A percentile compares a stretch with the other conserved stretches of the same genome.
Conservation (phyloP, 352 stramenopile species). For the Pythium dissotocum region DNA sequence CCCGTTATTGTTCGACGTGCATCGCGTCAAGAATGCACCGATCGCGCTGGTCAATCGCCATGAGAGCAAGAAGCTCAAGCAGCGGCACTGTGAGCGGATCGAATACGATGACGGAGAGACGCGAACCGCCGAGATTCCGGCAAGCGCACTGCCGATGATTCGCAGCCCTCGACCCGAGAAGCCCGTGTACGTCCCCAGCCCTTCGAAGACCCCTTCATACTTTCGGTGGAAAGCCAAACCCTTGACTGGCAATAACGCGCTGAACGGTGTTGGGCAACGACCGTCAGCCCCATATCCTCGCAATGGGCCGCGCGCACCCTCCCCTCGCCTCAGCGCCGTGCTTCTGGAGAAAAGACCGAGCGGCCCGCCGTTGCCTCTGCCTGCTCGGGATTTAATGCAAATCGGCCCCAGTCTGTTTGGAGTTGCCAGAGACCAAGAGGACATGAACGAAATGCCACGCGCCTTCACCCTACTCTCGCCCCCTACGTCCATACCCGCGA, state of each 20-base stretch:
- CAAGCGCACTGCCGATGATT: slow-evolving; percentile 56
- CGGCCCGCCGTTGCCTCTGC: background rate
- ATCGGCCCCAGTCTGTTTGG: slow-evolving; percentile 17
- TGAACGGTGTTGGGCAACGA: background rate
- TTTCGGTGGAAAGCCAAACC: slow-evolving; percentile 59
- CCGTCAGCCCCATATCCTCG: background rate
- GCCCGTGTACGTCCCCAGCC: slow-evolving; percentile 35
- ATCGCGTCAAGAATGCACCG: slow-evolving; percentile 36
- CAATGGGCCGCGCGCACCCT: slow-evolving; percentile 1
- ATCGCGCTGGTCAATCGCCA: slow-evolving; percentile 54
- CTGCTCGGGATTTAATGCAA: slow-evolving; percentile 8
- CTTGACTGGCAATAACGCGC: background rate
- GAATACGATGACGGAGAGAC: slow-evolving; percentile 22
- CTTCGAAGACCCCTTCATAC: slow-evolving; percentile 57
- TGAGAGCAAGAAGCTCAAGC: slow-evolving; percentile 44
- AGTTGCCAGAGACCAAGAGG: background rate
- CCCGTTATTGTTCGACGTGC: slow-evolving; percentile 56
- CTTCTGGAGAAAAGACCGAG: background rate
- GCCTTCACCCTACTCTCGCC: background rate
- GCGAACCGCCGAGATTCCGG: slow-evolving; percentile 22
- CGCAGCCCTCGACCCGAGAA: slow-evolving; percentile 46
- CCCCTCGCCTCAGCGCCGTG: slow-evolving; percentile 11
- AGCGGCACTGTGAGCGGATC: slow-evolving; percentile 16
- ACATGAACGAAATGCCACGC: slow-evolving; percentile 2
- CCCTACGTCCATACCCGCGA: background rate